Percentiles rank a stretch among this genome's conserved stretches.
phyloP scores from a whole-genome alignment of 495 filamentous ascomycete genomes.

The Penicillium paxilli region DNA sequence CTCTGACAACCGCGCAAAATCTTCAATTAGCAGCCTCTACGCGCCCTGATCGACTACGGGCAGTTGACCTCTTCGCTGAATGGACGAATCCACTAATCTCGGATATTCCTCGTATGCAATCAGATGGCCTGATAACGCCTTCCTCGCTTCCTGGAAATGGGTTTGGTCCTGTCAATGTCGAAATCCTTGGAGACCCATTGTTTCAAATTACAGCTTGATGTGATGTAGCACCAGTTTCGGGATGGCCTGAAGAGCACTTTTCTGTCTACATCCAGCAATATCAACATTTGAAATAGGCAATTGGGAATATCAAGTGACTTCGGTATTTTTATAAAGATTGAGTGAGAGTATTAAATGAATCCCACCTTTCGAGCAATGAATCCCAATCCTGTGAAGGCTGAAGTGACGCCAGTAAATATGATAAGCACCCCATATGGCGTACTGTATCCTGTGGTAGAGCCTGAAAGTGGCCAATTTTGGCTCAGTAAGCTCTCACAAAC shows the following conservation, averaged over 20 bases:
- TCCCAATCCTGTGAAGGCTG: not conserved
- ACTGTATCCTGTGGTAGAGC: not conserved
- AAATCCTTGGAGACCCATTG: not conserved
- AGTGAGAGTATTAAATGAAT: not conserved
- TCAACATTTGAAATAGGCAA: too few species aligned
- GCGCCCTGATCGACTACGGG: not conserved
- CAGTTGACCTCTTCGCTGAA: not conserved
- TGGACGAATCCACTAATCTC: not conserved
- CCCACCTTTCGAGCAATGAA: not conserved
- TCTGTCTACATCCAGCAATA: too few species aligned
- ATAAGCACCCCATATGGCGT: not conserved
- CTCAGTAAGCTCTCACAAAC: constrained; percentile 53
- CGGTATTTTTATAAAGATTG: too few species aligned
- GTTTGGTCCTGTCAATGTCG: not conserved
- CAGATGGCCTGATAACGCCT: not conserved
- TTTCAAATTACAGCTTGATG: not conserved
- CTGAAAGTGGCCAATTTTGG: not conserved
- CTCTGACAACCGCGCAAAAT: not conserved
- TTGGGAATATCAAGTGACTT: too few species aligned
- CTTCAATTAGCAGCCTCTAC: not conserved
- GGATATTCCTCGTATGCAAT: not conserved
- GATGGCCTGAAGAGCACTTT: too few species aligned
- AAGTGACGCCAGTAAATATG: not conserved
- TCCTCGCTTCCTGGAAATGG: not conserved
- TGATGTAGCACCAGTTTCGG: too few species aligned